Percentiles rank a stretch among this genome's conserved stretches.
Evolutionary conservation across 2,329 filamentous ascomycete species (phyloP).

Genomic region (Penicillium sp.): DNA sequence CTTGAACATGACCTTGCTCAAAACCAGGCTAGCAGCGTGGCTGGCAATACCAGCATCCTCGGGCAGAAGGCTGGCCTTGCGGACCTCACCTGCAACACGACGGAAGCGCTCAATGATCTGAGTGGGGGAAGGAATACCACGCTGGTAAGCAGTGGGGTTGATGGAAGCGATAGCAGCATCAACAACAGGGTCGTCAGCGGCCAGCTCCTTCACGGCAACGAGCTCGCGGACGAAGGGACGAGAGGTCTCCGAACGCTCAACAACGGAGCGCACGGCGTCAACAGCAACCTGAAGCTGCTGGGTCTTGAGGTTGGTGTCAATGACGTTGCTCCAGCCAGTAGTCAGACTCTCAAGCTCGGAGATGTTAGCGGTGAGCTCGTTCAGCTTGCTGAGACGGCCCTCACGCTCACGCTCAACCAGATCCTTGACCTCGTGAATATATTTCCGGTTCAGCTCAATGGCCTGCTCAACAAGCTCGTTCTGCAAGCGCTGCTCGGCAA

Average conservation of each 20-base stretch:
- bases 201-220: slow-evolving; percentile 91
- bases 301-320: slow-evolving; percentile 88
- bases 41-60: slow-evolving; percentile 93
- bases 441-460: slow-evolving; percentile 83
- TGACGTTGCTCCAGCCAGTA: slow-evolving; percentile 84
- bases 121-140: slow-evolving; percentile 79
- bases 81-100: slow-evolving; percentile 86
- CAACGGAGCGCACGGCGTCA: slow-evolving; percentile 84
- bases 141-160: slow-evolving; percentile 91
- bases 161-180: slow-evolving; percentile 95
- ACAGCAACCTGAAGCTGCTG: slow-evolving; percentile 96
- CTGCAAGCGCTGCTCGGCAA: slow-evolving; percentile 80
- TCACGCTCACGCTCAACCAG: slow-evolving; percentile 89
- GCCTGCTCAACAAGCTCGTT: slow-evolving; percentile 92
- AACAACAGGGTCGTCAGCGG: slow-evolving; percentile 81
- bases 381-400: slow-evolving; percentile 83
- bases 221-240: slow-evolving; percentile 90
- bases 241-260: slow-evolving; percentile 75
- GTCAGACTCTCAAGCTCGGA: slow-evolving; percentile 86
- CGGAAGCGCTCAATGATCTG: slow-evolving; percentile 96
- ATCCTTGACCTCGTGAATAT: slow-evolving; percentile 75
- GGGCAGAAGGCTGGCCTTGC: slow-evolving; percentile 90
- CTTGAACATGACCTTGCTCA: slow-evolving; percentile 96
- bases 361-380: slow-evolving; percentile 77
- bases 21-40: slow-evolving; percentile 85